Evolutionary conservation across 352 stramenopile genomes (phyloP), one percentile per base, ranked within the genome.

Genomic region (Phytophthora capsici): DNA sequence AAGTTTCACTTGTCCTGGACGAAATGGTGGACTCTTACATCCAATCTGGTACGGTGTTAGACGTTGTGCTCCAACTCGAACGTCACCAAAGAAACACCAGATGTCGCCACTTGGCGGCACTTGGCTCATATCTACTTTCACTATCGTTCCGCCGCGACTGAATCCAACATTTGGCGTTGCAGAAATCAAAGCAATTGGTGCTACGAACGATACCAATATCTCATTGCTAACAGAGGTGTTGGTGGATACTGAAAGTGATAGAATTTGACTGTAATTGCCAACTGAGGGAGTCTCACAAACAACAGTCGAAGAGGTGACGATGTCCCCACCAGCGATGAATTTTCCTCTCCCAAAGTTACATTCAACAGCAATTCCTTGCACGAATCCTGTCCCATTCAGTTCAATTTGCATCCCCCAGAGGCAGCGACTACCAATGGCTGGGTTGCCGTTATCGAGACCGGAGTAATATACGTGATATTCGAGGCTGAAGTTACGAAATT

Each of bases 121-220:
- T 20, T 56, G 44, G 14, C 36, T 54, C 1, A 71, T 58, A 4
- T 73, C 30, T 41, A 86, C 19, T 25, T 26, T 60, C 3, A 78
- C 48, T 4, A 28, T 38, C 32, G 59, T 61, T 10, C 73, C 71
- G 8, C 76, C 76, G 19, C 32, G 23, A 52, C 52, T 56, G n/a
- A 82, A 80, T 0, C 69, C 74, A 23, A 79, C 51, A 17, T 19
- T 51, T n/a, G 77, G 73, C 1, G 38, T 25, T n/a, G 54, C 53
- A 19, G 50, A 32, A 34, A 43, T 52, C 19, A 75, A 6, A n/a
- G 59, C 8, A 1, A 80, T 51, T 1, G 70, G 67, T 14, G 52
- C 52, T 25, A 73, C 65, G 13, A 86, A 82, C 2, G 55, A 58
- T 23, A 82, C 10, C 16, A 84, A 23, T 13, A 83, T 34, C 4